Evolutionary conservation across 306 rosid genomes (phyloP).

Genomic region (Dalbergia cultrata): DNA sequence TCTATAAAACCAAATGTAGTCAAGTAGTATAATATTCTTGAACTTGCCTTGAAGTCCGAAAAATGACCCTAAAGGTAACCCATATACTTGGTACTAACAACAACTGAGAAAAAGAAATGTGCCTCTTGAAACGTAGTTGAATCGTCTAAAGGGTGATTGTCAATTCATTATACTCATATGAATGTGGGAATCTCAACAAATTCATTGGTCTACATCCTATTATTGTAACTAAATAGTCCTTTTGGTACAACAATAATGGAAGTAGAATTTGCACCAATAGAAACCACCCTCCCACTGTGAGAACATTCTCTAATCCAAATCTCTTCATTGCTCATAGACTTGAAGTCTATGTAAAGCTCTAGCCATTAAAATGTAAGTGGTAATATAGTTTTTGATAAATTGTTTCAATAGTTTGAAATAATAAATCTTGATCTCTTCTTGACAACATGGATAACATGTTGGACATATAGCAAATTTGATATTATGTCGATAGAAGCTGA

Average conservation of each 20-base stretch:
- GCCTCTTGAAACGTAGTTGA: not conserved
- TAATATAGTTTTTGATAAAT: slow-evolving; percentile 3
- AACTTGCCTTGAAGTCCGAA: not conserved
- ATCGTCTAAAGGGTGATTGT: slow-evolving; percentile 7
- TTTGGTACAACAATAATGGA: slow-evolving; percentile 1
- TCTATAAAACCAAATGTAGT: not conserved
- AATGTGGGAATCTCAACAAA: slow-evolving; percentile 9
- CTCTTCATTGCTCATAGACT: not conserved
- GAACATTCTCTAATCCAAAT: not conserved
- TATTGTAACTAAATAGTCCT: slow-evolving; percentile 12
- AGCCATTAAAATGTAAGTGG: not conserved
- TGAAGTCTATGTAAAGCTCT: not conserved
- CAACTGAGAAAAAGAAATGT: not conserved
- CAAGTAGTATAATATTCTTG: not conserved
- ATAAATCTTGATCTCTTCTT: not conserved
- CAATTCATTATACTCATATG: not conserved
- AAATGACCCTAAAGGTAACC: not conserved
- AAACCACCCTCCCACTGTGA: not conserved
- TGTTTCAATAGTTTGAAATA: slow-evolving; percentile 6
- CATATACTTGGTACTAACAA: not conserved
- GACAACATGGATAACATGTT: not conserved
- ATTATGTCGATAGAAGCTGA: slow-evolving; percentile 21
- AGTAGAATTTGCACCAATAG: not conserved
- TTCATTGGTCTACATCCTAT: not conserved
- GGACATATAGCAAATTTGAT: not conserved